Percentiles rank a stretch among this genome's conserved stretches.
These are phyloP conservation scores for Fusarium citri DNA, from an alignment of 2,329 filamentous ascomycete species.

Conservation along the genomic window DNA sequence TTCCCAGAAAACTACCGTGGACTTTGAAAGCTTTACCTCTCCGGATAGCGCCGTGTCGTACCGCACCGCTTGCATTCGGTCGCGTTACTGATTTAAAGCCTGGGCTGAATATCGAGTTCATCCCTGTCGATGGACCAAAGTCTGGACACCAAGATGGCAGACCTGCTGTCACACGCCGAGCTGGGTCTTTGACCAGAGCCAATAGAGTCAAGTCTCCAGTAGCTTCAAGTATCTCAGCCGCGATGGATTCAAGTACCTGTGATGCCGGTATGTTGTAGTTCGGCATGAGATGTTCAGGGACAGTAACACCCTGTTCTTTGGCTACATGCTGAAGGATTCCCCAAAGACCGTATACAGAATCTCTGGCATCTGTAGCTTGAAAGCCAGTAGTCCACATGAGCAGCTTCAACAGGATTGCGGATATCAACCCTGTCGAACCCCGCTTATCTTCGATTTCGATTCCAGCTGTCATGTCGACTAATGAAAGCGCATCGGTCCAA, in stretches of 20 bases:
- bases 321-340: neutral
- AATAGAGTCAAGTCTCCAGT: neutral
- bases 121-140: neutral
- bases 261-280: neutral
- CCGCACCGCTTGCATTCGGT: neutral
- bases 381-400: neutral
- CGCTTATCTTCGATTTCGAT: neutral
- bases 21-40: neutral
- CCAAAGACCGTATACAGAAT: neutral
- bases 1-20: neutral
- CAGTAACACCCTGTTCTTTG: neutral
- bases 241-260: neutral
- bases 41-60: neutral
- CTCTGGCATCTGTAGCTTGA: neutral
- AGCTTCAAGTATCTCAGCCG: neutral
- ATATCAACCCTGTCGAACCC: neutral
- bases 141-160: neutral
- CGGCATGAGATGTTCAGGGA: neutral
- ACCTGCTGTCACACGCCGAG: neutral
- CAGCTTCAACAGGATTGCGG: neutral
- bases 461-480: conserved; percentile 1
- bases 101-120: neutral
- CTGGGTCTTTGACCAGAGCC: neutral
- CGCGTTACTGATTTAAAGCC: neutral
- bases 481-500: neutral